Base-by-base conservation (phyloP, 345 rosid species). In the Bruguiera gymnorhiza region DNA sequence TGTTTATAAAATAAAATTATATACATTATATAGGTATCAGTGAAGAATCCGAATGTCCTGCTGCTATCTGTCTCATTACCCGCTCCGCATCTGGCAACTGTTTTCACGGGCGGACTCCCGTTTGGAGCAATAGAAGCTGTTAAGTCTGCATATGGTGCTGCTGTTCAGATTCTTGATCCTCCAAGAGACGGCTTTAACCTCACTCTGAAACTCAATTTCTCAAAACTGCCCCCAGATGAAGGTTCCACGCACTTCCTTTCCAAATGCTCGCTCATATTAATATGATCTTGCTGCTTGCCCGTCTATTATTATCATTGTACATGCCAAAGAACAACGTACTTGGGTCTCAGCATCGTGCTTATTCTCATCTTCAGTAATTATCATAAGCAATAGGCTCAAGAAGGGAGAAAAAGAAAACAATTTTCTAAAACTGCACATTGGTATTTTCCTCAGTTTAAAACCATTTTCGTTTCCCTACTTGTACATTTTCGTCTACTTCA, bases 121-220 rank as follows among this genome's bases (percentile, higher is more conserved):
- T 76, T 80, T 46, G 99, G 97, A 83, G 96, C 98, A 70, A 85
- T 95, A 55, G 99, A 95, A 84, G 99, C 97, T 53, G 85, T 90
- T 70, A 96, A 96, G 81, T 82, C 91, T 30, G 75, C 95, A 3
- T 96, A 92, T 56, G 94, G 89, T 26, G 83, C 77, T 0, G 83
- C 78, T 26, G 95, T 92, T 51, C 99, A 96, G 76, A 96, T 96
- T 66, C 95, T 96, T 61, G 99, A 96, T 82, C 98, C 99, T 73
- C 99, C 98, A 16, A 84, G 91, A 77, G 98, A 92, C 80, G 98
- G 98, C 71, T 95, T 85, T 77, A 90, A 88, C 78, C 86, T 96
- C 73, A 96, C 97, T n/a, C 60, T 96, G 77, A 96, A 92, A 77
- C 84, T 96, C 62, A 96, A 92, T 70, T 85, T 96, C 67, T 86